A percentile compares a stretch with the other conserved stretches of the same genome.
Conservation (phyloP, 768 basidiomycete species). For the Suillus subluteus region DNA sequence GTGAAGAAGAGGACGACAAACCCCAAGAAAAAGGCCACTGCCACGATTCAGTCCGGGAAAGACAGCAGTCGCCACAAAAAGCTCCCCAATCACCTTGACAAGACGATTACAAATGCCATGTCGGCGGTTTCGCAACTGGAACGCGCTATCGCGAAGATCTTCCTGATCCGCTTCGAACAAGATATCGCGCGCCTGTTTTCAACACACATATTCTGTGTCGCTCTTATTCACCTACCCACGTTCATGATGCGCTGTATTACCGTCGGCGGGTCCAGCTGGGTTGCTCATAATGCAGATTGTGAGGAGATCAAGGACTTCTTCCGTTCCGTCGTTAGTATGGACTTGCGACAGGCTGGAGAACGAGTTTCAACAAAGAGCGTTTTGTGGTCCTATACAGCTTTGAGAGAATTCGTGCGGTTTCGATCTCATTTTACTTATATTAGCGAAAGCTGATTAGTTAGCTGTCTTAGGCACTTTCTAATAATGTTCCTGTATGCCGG, state of each 20-base stretch:
- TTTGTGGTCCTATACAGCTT: constrained; percentile 77
- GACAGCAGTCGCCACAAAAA: constrained; percentile 38
- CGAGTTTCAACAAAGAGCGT: constrained; percentile 81
- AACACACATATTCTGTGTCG: constrained; percentile 64
- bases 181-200: constrained; percentile 78
- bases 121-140: constrained; percentile 68
- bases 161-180: constrained; percentile 71
- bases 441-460: background rate
- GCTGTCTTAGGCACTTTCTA: constrained; percentile 61
- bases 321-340: constrained; percentile 71
- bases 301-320: constrained; percentile 81
- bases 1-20: constrained; percentile 65
- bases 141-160: constrained; percentile 66
- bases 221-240: constrained; percentile 68
- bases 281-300: constrained; percentile 64
- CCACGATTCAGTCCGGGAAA: constrained; percentile 23
- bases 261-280: constrained; percentile 68
- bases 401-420: constrained; percentile 69
- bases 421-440: background rate
- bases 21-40: constrained; percentile 49
- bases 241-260: constrained; percentile 67
- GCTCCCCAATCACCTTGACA: constrained; percentile 55
- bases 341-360: constrained; percentile 77
- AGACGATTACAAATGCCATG: constrained; percentile 57
- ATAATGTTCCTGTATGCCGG: constrained; percentile 66